A percentile compares a stretch with the other conserved stretches of the same genome.
phyloP scores from a whole-genome alignment of 2,329 filamentous ascomycete genomes.

The Trichoderma endophyticum region DNA sequence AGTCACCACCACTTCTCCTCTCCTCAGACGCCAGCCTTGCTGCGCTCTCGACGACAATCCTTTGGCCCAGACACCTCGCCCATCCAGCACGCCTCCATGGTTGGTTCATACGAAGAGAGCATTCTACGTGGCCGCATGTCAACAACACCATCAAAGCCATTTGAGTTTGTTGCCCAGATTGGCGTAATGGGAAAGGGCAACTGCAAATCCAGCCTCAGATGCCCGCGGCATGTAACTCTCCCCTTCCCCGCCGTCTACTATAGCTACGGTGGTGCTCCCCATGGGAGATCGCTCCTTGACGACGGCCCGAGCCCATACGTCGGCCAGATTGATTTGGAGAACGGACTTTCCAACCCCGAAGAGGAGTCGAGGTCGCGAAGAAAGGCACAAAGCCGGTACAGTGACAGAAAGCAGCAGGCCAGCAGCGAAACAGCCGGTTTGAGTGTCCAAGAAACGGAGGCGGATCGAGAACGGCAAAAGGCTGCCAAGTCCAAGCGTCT shows the following conservation, averaged over 20 bases:
- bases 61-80: conserved; percentile 71
- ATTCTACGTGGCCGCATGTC: conserved; percentile 96
- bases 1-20: conserved; percentile 45
- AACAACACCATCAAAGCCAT: conserved; percentile 84
- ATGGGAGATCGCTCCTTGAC: conserved; percentile 62
- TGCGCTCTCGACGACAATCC: conserved; percentile 64
- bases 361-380: conserved; percentile 47
- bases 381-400: conserved; percentile 46
- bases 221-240: conserved; percentile 84
- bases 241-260: conserved; percentile 96
- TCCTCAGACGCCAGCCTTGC: conserved; percentile 41
- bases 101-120: conserved; percentile 96
- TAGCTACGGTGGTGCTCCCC: conserved; percentile 71
- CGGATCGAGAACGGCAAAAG: conserved; percentile 26
- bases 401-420: conserved; percentile 36
- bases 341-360: conserved; percentile 59
- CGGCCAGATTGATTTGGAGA: conserved; percentile 86
- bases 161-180: conserved; percentile 93
- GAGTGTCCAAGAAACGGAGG: conserved; percentile 23
- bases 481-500: conserved; percentile 49
- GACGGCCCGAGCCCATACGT: conserved; percentile 96
- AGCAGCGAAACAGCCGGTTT: conserved; percentile 4
- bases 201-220: conserved; percentile 80
- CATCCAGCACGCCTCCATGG: conserved; percentile 88
- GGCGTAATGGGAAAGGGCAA: conserved; percentile 87